Percentiles rank a stretch among this genome's conserved stretches.
phyloP scores from a whole-genome alignment of 2,329 filamentous ascomycete species.

The Orbilia brochopaga region DNA sequence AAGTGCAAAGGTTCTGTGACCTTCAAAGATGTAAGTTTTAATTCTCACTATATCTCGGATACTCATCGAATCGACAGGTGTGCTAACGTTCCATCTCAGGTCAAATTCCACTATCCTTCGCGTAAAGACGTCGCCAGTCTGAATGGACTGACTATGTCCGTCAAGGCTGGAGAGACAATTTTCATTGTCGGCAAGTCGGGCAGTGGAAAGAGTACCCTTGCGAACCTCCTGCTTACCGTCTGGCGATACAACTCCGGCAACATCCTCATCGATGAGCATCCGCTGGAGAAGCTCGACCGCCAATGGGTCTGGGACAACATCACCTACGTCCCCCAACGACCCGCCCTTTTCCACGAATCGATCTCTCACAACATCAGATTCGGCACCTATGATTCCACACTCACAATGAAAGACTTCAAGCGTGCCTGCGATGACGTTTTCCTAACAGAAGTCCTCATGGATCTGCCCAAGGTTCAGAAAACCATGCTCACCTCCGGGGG shows the following conservation, averaged over 20 bases:
- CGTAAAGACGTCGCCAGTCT: constrained; percentile 69
- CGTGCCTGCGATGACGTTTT: constrained; percentile 71
- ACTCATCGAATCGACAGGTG: constrained; percentile 37
- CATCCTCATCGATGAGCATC: constrained; percentile 71
- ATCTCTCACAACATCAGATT: constrained; percentile 79
- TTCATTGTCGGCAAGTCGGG: constrained; percentile 87
- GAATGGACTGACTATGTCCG: constrained; percentile 68
- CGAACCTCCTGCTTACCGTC: constrained; percentile 77
- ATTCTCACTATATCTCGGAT: not conserved
- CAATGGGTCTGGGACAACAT: constrained; percentile 79
- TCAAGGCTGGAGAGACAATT: constrained; percentile 73
- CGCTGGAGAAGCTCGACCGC: constrained; percentile 68
- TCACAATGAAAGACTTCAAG: constrained; percentile 65
- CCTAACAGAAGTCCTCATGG: constrained; percentile 70
- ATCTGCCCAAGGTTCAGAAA: constrained; percentile 72
- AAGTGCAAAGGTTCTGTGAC: constrained; percentile 71
- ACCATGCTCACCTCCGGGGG: constrained; percentile 75
- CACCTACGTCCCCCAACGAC: constrained; percentile 81
- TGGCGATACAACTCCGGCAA: constrained; percentile 71
- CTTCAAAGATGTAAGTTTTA: constrained; percentile 68
- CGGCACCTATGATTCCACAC: constrained; percentile 64
- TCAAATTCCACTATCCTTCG: constrained; percentile 82
- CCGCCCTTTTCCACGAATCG: constrained; percentile 79
- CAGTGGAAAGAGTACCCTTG: constrained; percentile 88
- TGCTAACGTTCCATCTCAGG: constrained; percentile 59